Evolutionary conservation across 441 rosid genomes (phyloP).

Genomic region (Theobroma grandiflorum): DNA sequence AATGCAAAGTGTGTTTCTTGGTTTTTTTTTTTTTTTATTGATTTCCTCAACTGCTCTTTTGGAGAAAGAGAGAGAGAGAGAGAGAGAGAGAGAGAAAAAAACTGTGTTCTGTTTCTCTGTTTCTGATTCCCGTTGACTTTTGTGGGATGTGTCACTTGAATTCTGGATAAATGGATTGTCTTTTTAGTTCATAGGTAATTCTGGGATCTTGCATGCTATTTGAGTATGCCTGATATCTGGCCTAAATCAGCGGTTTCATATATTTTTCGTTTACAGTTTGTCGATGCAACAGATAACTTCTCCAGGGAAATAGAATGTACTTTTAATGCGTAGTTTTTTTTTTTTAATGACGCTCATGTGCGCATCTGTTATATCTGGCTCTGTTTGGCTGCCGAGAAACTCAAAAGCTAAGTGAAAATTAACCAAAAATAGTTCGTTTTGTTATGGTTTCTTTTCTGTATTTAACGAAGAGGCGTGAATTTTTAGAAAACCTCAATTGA

Average conservation of each 20-base stretch:
- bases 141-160: no score
- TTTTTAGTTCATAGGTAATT: not conserved
- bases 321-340: not conserved
- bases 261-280: not conserved
- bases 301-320: not conserved
- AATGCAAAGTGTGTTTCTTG: not conserved
- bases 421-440: not conserved
- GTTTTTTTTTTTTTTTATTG: not conserved
- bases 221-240: no score
- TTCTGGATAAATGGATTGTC: no score
- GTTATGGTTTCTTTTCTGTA: no score
- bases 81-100: no score
- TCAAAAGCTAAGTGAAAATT: not conserved
- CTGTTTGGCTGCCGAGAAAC: slow-evolving; percentile 21
- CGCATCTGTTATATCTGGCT: not conserved
- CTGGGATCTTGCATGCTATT: not conserved
- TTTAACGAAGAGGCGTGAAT: no score
- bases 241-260: no score
- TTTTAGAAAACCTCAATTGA: not conserved
- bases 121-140: no score
- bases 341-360: not conserved
- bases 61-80: no score
- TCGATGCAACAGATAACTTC: not conserved
- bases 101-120: not conserved
- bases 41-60: not conserved